Percentiles rank a stretch among this genome's conserved stretches.
Evolutionary conservation across 352 stramenopile genomes (phyloP).

Genomic region (Salisapilia sapeloensis): DNA sequence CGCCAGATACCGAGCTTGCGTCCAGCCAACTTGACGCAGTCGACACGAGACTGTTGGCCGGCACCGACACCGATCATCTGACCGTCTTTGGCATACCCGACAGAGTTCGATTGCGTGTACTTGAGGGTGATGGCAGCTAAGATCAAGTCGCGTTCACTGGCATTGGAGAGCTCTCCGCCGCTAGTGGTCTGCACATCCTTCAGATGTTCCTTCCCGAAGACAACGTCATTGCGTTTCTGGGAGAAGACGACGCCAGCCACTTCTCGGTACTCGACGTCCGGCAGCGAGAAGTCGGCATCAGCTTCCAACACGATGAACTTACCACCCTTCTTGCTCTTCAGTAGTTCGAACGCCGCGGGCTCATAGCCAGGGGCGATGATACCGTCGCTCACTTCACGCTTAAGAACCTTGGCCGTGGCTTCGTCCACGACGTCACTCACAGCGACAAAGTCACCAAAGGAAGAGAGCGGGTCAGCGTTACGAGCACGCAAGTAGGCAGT

Average conservation of each 20-base stretch:
- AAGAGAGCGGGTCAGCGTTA: conserved; percentile 98
- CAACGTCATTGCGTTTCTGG: conserved; percentile 96
- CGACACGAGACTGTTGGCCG: conserved; percentile 97
- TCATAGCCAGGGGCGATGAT: conserved; percentile 99
- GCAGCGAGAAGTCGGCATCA: conserved; percentile 84
- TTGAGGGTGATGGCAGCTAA: conserved; percentile 99
- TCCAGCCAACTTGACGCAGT: conserved; percentile 98
- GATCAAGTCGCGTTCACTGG: conserved; percentile 93
- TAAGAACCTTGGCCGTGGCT: conserved; percentile 94
- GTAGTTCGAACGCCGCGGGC: conserved; percentile 92
- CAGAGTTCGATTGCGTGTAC: conserved; percentile 99
- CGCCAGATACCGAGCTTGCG: conserved; percentile 98
- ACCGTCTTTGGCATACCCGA: conserved; percentile 97
- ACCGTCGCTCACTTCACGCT: conserved; percentile 97
- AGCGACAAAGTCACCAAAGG: conserved; percentile 98
- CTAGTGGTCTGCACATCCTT: conserved; percentile 84
- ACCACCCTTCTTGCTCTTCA: conserved; percentile 97
- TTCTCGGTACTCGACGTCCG: conserved; percentile 94
- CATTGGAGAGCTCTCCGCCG: conserved; percentile 69
- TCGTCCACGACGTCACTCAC: conserved; percentile 97
- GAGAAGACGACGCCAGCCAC: conserved; percentile 97
- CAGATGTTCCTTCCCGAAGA: conserved; percentile 90
- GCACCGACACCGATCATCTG: conserved; percentile 99
- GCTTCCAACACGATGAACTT: conserved; percentile 98
- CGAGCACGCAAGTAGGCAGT: conserved; percentile 96